These are phyloP conservation scores for Sporothrix euskadiensis DNA, from an alignment of 2,329 filamentous ascomycete genomes.

Conservation along the genomic window DNA sequence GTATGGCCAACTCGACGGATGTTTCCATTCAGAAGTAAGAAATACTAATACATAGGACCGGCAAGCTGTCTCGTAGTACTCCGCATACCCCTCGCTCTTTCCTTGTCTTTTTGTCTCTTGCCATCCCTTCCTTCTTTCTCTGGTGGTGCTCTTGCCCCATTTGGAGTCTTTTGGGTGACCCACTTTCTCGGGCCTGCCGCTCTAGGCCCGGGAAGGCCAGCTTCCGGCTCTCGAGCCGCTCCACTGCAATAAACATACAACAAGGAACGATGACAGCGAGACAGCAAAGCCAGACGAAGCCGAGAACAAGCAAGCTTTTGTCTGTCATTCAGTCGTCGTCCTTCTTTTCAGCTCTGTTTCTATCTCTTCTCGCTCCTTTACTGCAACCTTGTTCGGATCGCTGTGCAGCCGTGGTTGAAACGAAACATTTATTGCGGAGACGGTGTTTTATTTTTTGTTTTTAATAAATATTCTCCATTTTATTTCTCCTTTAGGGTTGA, in stretches of 20 bases:
- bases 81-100: neutral
- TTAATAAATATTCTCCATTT: neutral
- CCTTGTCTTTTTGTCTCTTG: neutral
- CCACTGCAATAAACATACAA: neutral
- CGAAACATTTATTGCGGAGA: conserved; percentile 8
- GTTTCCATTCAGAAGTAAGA: too few relatives aligned
- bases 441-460: neutral
- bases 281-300: neutral
- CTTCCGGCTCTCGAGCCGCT: conserved; percentile 22
- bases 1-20: too few relatives aligned
- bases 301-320: neutral
- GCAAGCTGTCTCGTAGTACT: neutral
- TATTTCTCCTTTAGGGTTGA: neutral
- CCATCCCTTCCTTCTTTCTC: neutral
- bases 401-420: conserved; percentile 17
- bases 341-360: conserved; percentile 22
- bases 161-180: neutral
- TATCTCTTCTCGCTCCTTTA: neutral
- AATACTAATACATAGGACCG: too few relatives aligned
- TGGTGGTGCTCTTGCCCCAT: neutral
- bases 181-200: neutral
- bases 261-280: neutral
- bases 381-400: conserved; percentile 11
- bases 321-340: neutral
- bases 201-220: conserved; percentile 17